Evolutionary conservation across 805 yeast genomes (phyloP).

Genomic region (Barnettozyma pratensis): DNA sequence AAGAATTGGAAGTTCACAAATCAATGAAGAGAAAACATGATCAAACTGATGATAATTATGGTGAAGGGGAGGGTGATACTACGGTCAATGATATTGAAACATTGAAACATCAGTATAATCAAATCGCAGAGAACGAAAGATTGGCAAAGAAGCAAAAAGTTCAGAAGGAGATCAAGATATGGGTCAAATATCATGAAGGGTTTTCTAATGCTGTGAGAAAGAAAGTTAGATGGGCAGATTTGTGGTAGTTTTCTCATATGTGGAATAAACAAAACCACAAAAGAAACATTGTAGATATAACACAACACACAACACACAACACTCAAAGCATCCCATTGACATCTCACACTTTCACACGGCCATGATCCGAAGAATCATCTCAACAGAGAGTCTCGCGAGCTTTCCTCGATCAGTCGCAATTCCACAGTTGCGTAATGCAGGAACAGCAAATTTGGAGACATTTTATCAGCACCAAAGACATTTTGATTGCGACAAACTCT

Average conservation of each 20-base stretch:
- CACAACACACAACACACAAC: no score
- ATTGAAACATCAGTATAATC: constrained; percentile 40
- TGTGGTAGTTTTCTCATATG: constrained; percentile 39
- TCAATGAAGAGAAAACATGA: constrained; percentile 26
- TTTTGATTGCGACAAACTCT: no score
- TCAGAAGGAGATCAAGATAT: constrained; percentile 37
- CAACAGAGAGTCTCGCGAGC: no score
- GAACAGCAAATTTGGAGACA: no score
- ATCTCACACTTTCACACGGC: no score
- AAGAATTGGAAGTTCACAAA: constrained; percentile 25
- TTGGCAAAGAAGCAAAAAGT: constrained; percentile 24
- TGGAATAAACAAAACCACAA: not conserved
- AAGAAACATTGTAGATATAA: no score
- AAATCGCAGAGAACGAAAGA: constrained; percentile 23
- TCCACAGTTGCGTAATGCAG: no score
- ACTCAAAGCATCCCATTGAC: no score
- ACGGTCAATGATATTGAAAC: constrained; percentile 16
- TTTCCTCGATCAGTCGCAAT: no score
- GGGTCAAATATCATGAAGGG: constrained; percentile 94
- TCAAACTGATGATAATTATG: constrained; percentile 21
- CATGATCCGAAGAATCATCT: no score
- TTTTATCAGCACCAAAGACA: no score
- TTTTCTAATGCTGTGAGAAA: constrained; percentile 88
- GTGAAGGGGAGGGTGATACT: constrained; percentile 4
- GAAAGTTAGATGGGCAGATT: constrained; percentile 68